phyloP scores from a whole-genome alignment of 2,329 filamentous ascomycete species.

The Lecanicillium sp. region DNA sequence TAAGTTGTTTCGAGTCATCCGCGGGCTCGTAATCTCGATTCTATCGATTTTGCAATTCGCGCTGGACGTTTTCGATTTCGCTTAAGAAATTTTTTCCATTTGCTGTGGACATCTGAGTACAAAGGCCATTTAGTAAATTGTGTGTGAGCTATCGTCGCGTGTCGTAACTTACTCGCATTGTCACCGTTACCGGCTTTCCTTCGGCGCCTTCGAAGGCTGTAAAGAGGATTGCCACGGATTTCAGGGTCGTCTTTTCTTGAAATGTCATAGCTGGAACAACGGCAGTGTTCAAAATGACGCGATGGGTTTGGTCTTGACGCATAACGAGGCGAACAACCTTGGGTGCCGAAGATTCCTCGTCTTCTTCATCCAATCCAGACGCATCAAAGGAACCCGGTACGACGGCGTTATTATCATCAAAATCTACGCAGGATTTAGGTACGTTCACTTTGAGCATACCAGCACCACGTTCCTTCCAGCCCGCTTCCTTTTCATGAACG shows the following conservation, averaged over 20 bases:
- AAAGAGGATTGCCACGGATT: constrained; percentile 60
- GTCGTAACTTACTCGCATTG: constrained; percentile 49
- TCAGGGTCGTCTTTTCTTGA: constrained; percentile 65
- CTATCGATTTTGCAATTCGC: constrained; percentile 36
- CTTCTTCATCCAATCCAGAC: constrained; percentile 39
- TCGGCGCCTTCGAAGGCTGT: constrained; percentile 52
- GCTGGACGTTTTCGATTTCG: constrained; percentile 41
- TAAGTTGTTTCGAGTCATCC: too few species aligned
- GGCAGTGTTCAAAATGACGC: constrained; percentile 78
- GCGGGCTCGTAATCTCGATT: background rate
- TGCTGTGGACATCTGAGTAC: constrained; percentile 43
- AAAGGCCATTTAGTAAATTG: constrained; percentile 5
- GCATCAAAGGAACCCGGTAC: constrained; percentile 47
- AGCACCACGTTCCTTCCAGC: constrained; percentile 84
- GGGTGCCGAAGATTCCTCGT: constrained; percentile 18
- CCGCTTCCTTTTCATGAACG: constrained; percentile 59
- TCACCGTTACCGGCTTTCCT: constrained; percentile 47
- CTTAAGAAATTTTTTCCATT: constrained; percentile 45
- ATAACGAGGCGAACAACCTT: constrained; percentile 69
- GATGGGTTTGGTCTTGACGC: constrained; percentile 81
- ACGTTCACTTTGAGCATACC: constrained; percentile 83
- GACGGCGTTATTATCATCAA: constrained; percentile 42
- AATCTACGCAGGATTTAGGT: constrained; percentile 46
- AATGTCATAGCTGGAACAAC: constrained; percentile 74
- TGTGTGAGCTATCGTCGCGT: too few species aligned